Percentiles rank a stretch among this genome's conserved stretches.
Conservation (phyloP, 2,329 filamentous ascomycete genomes). For the Botrytis medusae region DNA sequence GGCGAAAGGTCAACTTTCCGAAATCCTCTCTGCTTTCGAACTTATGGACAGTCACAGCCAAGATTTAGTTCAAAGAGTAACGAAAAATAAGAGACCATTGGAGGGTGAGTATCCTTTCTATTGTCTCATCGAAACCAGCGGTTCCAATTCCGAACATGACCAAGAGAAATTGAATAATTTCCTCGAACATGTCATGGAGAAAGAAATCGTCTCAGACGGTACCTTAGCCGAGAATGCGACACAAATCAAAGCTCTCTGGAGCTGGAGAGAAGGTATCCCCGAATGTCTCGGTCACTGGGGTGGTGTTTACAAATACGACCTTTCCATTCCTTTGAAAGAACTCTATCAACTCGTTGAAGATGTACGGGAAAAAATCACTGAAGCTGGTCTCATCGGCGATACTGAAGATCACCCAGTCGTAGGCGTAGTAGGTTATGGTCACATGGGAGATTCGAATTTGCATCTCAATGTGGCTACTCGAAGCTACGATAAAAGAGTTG, state of each 20-base stretch:
- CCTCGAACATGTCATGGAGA: constrained; percentile 86
- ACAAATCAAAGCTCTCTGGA: constrained; percentile 82
- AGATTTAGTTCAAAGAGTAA: constrained; percentile 70
- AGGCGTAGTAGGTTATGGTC: constrained; percentile 91
- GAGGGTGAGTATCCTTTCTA: constrained; percentile 90
- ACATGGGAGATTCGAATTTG: constrained; percentile 96
- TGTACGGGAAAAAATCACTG: constrained; percentile 67
- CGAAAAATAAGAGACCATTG: constrained; percentile 74
- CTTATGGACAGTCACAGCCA: constrained; percentile 90
- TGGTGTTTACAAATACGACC: constrained; percentile 97
- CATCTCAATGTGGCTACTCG: constrained; percentile 88
- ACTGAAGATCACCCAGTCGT: constrained; percentile 76
- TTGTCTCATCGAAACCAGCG: constrained; percentile 93
- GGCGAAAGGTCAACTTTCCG: constrained; percentile 85
- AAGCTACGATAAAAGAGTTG: constrained; percentile 81
- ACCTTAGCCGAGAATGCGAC: constrained; percentile 93
- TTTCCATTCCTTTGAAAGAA: constrained; percentile 86
- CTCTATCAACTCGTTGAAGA: constrained; percentile 91
- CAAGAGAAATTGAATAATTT: constrained; percentile 86
- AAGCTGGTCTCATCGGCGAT: constrained; percentile 75
- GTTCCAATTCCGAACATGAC: constrained; percentile 92
- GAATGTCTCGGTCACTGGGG: constrained; percentile 88
- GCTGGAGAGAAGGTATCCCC: constrained; percentile 89
- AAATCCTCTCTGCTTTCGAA: constrained; percentile 97
- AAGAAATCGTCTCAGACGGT: constrained; percentile 83